Evolutionary conservation across 2,329 filamentous ascomycete species (phyloP).

Genomic region (Talaromyces sp.): DNA sequence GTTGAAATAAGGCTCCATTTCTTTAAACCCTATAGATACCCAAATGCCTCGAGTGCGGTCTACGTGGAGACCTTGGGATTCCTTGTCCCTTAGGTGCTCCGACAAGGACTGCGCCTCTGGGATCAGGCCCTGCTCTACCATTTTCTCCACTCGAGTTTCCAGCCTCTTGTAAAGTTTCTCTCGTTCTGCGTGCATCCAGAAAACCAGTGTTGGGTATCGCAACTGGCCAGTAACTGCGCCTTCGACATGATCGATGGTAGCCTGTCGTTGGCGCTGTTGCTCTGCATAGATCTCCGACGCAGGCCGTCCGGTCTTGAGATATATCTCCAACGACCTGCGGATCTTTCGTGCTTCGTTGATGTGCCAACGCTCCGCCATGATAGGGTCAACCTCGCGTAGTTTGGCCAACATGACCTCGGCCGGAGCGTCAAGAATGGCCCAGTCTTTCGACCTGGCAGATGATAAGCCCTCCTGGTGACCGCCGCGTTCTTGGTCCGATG

Average conservation of each 20-base stretch:
- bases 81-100: slow-evolving; percentile 42
- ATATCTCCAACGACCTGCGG: slow-evolving; percentile 83
- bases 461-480: slow-evolving; percentile 21
- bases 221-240: slow-evolving; percentile 26
- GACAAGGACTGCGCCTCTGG: slow-evolving; percentile 56
- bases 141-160: slow-evolving; percentile 73
- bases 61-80: slow-evolving; percentile 49
- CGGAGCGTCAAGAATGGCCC: slow-evolving; percentile 67
- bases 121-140: slow-evolving; percentile 66
- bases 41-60: slow-evolving; percentile 83
- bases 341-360: slow-evolving; percentile 91
- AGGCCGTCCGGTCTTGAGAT: slow-evolving; percentile 70
- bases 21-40: slow-evolving; percentile 95
- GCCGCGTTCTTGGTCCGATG: not conserved
- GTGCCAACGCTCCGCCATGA: slow-evolving; percentile 90
- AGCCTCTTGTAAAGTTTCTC: slow-evolving; percentile 66
- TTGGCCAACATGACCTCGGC: slow-evolving; percentile 69
- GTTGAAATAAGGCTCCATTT: slow-evolving; percentile 70
- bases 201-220: slow-evolving; percentile 61
- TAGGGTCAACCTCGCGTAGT: slow-evolving; percentile 75
- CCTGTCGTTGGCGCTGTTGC: slow-evolving; percentile 49
- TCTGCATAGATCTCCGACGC: slow-evolving; percentile 85
- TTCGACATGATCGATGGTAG: slow-evolving; percentile 20
- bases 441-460: slow-evolving; percentile 38
- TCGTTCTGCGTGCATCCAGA: slow-evolving; percentile 80